These are phyloP conservation scores for Suhomyces bribrorum DNA, from an alignment of 1,139 yeast species.

Conservation along the genomic window DNA sequence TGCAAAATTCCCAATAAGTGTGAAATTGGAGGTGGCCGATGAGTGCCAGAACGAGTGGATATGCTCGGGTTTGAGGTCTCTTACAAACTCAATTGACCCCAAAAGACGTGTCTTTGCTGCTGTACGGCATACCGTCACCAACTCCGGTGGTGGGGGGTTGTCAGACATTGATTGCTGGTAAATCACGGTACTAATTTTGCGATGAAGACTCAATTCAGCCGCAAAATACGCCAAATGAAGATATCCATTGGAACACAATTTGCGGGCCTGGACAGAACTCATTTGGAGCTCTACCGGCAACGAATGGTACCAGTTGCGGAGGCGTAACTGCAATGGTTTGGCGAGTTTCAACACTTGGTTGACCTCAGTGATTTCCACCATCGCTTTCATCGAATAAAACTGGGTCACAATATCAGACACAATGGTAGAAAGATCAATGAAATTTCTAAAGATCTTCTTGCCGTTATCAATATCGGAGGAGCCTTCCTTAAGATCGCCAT, in stretches of 20 bases:
- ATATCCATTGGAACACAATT: slow-evolving; percentile 68
- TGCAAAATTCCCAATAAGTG: slow-evolving; percentile 84
- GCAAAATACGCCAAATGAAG: slow-evolving; percentile 85
- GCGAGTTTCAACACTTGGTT: slow-evolving; percentile 71
- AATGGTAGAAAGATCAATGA: slow-evolving; percentile 68
- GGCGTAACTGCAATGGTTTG: slow-evolving; percentile 78
- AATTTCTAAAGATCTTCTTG: slow-evolving; percentile 64
- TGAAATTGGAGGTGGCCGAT: slow-evolving; percentile 72
- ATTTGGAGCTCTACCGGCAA: slow-evolving; percentile 71
- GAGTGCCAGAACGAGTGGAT: slow-evolving; percentile 88
- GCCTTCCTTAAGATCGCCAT: slow-evolving; percentile 59
- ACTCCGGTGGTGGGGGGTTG: slow-evolving; percentile 54
- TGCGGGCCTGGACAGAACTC: slow-evolving; percentile 60
- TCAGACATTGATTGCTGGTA: slow-evolving; percentile 43
- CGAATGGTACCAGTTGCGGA: slow-evolving; percentile 83
- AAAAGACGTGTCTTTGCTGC: slow-evolving; percentile 81
- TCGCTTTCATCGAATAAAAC: slow-evolving; percentile 70
- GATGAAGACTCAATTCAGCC: slow-evolving; percentile 73
- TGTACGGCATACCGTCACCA: slow-evolving; percentile 68
- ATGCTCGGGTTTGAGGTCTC: slow-evolving; percentile 76
- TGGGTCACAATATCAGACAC: slow-evolving; percentile 70
- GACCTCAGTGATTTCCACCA: slow-evolving; percentile 55
- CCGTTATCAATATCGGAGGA: slow-evolving; percentile 74
- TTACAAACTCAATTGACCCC: slow-evolving; percentile 80
- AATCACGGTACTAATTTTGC: slow-evolving; percentile 69